phyloP scores from a whole-genome alignment of 2,329 filamentous ascomycete genomes.

The Ophioceras dolichostomum region DNA sequence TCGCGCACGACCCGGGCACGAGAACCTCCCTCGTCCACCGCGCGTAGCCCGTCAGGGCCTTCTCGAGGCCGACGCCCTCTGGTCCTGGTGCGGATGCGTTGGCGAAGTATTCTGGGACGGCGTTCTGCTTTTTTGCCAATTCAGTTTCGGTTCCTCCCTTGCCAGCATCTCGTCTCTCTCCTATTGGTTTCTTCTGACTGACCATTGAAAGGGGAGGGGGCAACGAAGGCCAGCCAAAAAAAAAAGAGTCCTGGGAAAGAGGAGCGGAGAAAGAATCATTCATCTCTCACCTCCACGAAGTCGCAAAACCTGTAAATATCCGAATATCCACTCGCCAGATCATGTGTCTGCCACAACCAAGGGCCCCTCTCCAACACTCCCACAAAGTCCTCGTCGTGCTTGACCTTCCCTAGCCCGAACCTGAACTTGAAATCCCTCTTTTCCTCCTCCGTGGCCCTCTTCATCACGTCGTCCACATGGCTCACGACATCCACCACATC shows the following conservation, averaged over 20 bases:
- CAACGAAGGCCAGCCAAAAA: no score
- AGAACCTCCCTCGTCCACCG: constrained; percentile 28
- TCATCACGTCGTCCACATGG: constrained; percentile 34
- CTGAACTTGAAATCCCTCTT: constrained; percentile 32
- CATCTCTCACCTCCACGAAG: constrained; percentile 35
- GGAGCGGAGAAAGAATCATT: neutral
- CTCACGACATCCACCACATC: constrained; percentile 38
- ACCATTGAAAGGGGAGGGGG: no score
- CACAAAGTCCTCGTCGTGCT: constrained; percentile 31
- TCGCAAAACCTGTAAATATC: constrained; percentile 40
- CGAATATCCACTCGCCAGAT: constrained; percentile 31
- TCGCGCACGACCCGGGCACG: constrained; percentile 29
- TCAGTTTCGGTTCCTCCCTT: no score
- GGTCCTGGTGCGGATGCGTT: constrained; percentile 27
- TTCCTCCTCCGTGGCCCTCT: constrained; percentile 22
- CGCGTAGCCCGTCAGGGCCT: constrained; percentile 39
- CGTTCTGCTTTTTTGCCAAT: no score
- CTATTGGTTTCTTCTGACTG: no score
- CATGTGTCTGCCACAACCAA: constrained; percentile 42
- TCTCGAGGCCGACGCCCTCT: constrained; percentile 34
- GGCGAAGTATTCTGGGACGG: constrained; percentile 12
- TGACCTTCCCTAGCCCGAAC: constrained; percentile 33
- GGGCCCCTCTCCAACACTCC: constrained; percentile 39
- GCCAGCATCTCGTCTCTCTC: no score
- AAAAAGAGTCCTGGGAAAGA: no score